phyloP scores from a whole-genome alignment of 2,329 filamentous ascomycete genomes.

The Tolypocladium ovalisporum region DNA sequence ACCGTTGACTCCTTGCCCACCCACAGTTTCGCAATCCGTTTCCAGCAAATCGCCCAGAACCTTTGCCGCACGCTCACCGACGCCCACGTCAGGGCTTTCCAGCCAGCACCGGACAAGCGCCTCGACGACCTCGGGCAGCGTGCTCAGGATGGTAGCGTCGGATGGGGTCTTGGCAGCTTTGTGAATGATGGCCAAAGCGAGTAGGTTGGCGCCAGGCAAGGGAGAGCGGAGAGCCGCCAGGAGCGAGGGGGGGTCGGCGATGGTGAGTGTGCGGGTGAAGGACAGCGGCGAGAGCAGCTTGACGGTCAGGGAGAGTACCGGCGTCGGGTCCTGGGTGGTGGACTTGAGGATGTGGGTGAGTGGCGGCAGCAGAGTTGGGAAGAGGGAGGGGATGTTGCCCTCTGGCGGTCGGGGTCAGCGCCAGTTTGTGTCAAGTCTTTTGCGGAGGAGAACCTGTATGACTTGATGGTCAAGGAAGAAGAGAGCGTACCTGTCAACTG shows the following conservation, averaged over 20 bases:
- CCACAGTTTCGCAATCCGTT: slow-evolving; percentile 35
- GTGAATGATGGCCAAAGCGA: slow-evolving; percentile 44
- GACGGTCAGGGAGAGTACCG: slow-evolving; percentile 40
- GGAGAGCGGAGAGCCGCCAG: slow-evolving; percentile 42
- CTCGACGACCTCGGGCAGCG: slow-evolving; percentile 35
- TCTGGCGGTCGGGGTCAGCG: slow-evolving; percentile 22
- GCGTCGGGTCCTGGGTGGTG: slow-evolving; percentile 37
- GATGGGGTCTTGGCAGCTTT: slow-evolving; percentile 39
- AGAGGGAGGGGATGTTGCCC: slow-evolving; percentile 38
- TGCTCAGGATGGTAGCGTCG: slow-evolving; percentile 39
- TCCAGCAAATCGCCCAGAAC: slow-evolving; percentile 44
- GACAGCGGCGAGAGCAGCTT: slow-evolving; percentile 44
- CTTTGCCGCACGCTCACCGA: slow-evolving; percentile 40
- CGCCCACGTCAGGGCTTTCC: slow-evolving; percentile 38
- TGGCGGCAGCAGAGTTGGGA: slow-evolving; percentile 41
- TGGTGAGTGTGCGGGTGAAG: slow-evolving; percentile 38
- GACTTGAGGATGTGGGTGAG: slow-evolving; percentile 41
- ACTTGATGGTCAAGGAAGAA: not conserved
- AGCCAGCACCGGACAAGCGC: slow-evolving; percentile 43
- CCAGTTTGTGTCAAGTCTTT: not conserved
- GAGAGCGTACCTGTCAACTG: slow-evolving; percentile 39
- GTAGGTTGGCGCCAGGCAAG: slow-evolving; percentile 43
- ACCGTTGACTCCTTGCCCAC: slow-evolving; percentile 15
- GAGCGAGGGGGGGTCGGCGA: slow-evolving; percentile 40
- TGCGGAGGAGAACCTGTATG: not conserved